Evolutionary conservation across 768 basidiomycete species (phyloP), one percentile per base, ranked within the genome.

Genomic region (Glaciozyma antarctica): DNA sequence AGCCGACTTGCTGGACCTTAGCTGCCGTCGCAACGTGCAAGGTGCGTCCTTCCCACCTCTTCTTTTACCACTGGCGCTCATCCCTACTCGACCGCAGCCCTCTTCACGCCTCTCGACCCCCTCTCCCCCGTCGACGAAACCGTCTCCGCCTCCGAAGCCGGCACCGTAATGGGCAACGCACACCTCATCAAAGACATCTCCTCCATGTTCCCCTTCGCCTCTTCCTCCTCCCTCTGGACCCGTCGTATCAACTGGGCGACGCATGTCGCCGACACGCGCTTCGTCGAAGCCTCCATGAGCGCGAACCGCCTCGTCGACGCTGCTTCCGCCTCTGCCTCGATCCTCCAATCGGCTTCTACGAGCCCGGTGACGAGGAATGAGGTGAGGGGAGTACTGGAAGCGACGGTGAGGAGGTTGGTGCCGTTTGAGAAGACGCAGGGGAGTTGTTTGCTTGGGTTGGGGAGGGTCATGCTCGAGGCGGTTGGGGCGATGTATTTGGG

Each of bases 91-190:
- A 32, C 34, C 2, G 1, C 63, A 70, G 69, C 70, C n/a, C 62
- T 71, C 8, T 71, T 71, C 60, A 71, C 70, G 1, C 70, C 70
- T 22, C n/a, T 71, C 52, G 64, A 67, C 51, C 64, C 58, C 0
- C 51, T 58, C 21, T 65, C 70, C 0, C 16, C 64, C 0, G 21
- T 47, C 16, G 62, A 49, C n/a, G 57, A 62, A 13, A 19, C 43
- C 43, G 22, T 15, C 30, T 38, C 57, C 21, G 13, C 60, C 4
- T 30, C 63, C 54, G 55, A 55, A 6, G 47, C 70, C 19, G 44
- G 53, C 5, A 71, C 70, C 34, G 70, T 71, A 43, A 43, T 67
- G 32, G 70, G 70, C 49, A 65, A 61, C 49, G 61, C 70, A 2
- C 66, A 62, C 24, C 55, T 71, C 10, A 51, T 71, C 38, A 49